phyloP scores from a whole-genome alignment of 78 protist genomes.

The Guillardia theta region DNA sequence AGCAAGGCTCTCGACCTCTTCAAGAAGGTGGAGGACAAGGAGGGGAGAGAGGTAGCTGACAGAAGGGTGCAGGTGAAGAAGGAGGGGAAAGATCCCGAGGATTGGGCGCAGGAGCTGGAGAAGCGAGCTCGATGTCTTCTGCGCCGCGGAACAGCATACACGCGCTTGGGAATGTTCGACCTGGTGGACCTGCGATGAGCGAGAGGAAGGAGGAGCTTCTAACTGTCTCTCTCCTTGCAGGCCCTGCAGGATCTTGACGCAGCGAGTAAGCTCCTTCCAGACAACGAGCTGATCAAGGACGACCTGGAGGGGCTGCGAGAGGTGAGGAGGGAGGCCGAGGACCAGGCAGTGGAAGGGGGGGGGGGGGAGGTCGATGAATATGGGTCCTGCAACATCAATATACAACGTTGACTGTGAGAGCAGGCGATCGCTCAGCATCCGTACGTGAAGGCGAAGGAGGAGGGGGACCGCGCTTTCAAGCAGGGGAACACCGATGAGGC shows the following conservation, averaged over 20 bases:
- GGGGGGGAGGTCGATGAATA: too few species aligned
- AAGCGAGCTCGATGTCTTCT: not conserved
- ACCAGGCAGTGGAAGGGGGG: too few species aligned
- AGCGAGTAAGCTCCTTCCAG: not conserved
- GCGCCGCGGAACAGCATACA: not conserved
- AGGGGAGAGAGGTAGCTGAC: not conserved
- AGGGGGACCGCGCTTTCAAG: not conserved
- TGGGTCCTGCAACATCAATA: too few species aligned
- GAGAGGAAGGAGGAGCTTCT: not conserved
- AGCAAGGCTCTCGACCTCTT: not conserved
- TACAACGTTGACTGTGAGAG: too few species aligned
- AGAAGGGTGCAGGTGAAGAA: not conserved
- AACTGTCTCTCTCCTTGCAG: not conserved
- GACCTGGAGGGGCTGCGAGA: not conserved
- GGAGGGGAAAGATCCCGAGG: constrained; percentile 24
- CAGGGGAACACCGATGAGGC: not conserved
- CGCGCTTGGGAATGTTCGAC: not conserved
- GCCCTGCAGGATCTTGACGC: not conserved
- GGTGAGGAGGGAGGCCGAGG: too few species aligned
- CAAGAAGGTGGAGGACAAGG: not conserved
- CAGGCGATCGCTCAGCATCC: not conserved
- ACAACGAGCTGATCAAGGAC: not conserved
- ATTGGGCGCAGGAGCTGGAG: not conserved
- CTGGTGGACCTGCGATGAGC: not conserved
- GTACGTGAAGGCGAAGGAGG: not conserved